Base-by-base conservation (phyloP, 148 eudicot species). In the Vaccinium macrocarpon region DNA sequence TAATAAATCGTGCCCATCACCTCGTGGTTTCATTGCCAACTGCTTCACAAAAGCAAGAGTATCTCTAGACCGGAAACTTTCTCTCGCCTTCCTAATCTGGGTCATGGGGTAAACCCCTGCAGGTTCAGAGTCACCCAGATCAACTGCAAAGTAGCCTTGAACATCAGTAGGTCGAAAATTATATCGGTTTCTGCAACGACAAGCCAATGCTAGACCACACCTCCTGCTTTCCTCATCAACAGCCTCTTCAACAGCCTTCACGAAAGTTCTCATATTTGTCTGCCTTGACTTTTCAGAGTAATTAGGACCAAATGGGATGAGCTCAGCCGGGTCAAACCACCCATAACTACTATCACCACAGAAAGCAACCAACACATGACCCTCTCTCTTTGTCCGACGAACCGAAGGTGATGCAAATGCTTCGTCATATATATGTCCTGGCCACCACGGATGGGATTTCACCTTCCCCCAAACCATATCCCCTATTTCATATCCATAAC, bases 381-480 rank as follows among this genome's bases (percentile, higher is more conserved):
- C 99, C 70, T 89, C 92, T 76, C 88, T 91, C 88, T 93, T 97
- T 21, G 89, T 85, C 78, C 94, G 87, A 42, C 92, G 85, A 82
- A 97, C 98, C 15, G 92, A 88, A 57, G 89, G 76, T n/a, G 92
- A 55, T 18, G 96, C 97, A 86, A 93, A 93, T 8, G 90, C 92
- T 72, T 97, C 99, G 76, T 88, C 86, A 78, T 84, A 95, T 6
- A 97, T 80, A 84, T 92, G 92, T 12, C 99, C 99, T 0, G 99
- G 99, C 99, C 99, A 97, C 99, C 99, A 97, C 6, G 99, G 99
- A 81, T 97, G 98, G 11, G 98, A 97, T 87, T 97, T 97, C 86
- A 97, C 99, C 86, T 95, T 97, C 8, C 96, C 99, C 99, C 99
- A 97, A 16, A 97, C 98, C 99, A 95, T 90, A 88, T 97, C 98